phyloP scores from a whole-genome alignment of 2,329 filamentous ascomycete genomes.

The Diaporthe vexans region DNA sequence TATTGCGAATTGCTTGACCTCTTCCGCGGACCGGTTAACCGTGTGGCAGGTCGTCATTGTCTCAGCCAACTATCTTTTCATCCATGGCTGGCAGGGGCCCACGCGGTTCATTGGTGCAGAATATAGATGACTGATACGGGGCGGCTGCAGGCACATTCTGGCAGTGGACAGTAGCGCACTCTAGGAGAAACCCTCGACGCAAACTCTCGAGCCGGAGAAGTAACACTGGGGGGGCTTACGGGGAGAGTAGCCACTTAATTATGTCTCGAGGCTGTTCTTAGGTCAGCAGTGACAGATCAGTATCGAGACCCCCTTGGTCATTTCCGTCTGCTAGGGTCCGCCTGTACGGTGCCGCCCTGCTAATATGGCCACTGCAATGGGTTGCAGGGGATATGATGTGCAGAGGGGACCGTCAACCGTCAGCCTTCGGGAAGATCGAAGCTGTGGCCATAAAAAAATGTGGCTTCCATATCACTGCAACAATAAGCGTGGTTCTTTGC shows the following conservation, averaged over 20 bases:
- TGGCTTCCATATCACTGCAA: not conserved
- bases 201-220: constrained; percentile 1
- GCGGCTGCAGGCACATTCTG: constrained; percentile 15
- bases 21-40: constrained; percentile 6
- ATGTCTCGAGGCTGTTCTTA: constrained; percentile 5
- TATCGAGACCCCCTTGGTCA: constrained; percentile 8
- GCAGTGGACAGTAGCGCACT: constrained; percentile 27
- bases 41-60: constrained; percentile 19
- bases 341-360: constrained; percentile 1
- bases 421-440: constrained; percentile 19
- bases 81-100: constrained; percentile 3
- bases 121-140: constrained; percentile 24
- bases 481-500: not conserved
- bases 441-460: not conserved
- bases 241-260: constrained; percentile 10
- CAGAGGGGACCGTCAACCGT: constrained; percentile 2
- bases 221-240: constrained; percentile 12
- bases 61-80: constrained; percentile 11
- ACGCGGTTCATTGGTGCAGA: constrained; percentile 19
- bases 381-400: constrained; percentile 31
- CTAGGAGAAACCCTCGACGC: constrained; percentile 16
- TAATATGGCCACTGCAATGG: not conserved
- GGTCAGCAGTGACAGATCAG: constrained; percentile 14
- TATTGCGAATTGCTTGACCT: constrained; percentile 15
- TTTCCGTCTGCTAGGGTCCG: constrained; percentile 24